These are phyloP conservation scores for Macaranga tanarius DNA, from an alignment of 441 rosid genomes.

Conservation along the genomic window DNA sequence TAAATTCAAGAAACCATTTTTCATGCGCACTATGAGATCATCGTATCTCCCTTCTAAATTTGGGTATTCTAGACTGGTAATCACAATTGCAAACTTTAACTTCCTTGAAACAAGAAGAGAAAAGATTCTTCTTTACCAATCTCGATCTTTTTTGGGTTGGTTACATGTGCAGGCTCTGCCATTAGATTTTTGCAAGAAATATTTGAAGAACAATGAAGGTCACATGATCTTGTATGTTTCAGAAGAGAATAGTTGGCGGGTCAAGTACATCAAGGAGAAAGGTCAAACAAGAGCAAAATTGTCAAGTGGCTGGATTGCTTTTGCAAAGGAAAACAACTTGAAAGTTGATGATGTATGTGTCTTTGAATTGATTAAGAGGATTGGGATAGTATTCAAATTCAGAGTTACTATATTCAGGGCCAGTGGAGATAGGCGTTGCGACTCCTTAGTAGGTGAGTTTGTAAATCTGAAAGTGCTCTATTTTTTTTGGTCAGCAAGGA, in stretches of 20 bases:
- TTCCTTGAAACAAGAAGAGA: not conserved
- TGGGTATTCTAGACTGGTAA: constrained; percentile 20
- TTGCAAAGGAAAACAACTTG: constrained; percentile 22
- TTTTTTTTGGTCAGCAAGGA: no score
- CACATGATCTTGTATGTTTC: not conserved
- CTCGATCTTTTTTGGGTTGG: no score
- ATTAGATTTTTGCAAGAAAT: not conserved
- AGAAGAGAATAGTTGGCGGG: constrained; percentile 23
- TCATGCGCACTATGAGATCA: constrained; percentile 25
- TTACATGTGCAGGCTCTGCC: constrained; percentile 21
- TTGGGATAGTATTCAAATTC: constrained; percentile 3
- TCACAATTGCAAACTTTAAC: not conserved
- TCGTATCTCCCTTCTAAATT: not conserved
- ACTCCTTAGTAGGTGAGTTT: not conserved
- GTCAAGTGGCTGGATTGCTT: constrained; percentile 22
- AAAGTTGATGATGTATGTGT: constrained; percentile 27
- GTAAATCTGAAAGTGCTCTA: no score
- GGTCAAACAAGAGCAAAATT: not conserved
- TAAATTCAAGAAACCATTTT: constrained; percentile 23
- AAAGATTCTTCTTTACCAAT: not conserved
- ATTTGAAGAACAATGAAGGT: constrained; percentile 2
- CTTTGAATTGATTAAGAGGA: constrained; percentile 21
- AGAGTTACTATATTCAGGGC: not conserved
- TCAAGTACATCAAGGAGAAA: not conserved
- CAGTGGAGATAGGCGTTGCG: not conserved